These are phyloP conservation scores for Dendrostoma leiphaemia DNA, from an alignment of 2,329 filamentous ascomycete genomes.

Conservation along the genomic window DNA sequence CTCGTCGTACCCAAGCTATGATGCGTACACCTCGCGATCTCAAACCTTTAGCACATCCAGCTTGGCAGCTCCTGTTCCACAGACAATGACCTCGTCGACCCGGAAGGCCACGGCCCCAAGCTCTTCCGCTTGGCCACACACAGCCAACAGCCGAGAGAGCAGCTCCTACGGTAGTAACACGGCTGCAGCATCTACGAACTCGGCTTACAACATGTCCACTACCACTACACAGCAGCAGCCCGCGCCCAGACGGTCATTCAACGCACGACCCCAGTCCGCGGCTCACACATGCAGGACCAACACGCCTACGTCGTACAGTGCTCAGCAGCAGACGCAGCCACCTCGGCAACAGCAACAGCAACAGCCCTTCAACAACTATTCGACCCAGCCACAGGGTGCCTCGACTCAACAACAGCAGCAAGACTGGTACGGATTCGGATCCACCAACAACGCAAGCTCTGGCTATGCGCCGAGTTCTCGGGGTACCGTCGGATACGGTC, in stretches of 20 bases:
- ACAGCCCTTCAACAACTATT: slow-evolving; percentile 27
- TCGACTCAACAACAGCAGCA: slow-evolving; percentile 28
- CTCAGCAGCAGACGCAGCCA: slow-evolving; percentile 23
- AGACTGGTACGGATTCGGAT: slow-evolving; percentile 33
- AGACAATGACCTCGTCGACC: slow-evolving; percentile 28
- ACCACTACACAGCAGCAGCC: slow-evolving; percentile 21
- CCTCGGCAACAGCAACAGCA: slow-evolving; percentile 24
- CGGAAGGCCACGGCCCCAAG: slow-evolving; percentile 25
- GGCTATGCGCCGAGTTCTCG: slow-evolving; percentile 22
- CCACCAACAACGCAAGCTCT: slow-evolving; percentile 22
- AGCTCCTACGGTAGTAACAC: slow-evolving; percentile 29
- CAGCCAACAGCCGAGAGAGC: slow-evolving; percentile 24
- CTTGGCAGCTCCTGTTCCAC: slow-evolving; percentile 22
- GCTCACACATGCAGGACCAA: slow-evolving; percentile 22
- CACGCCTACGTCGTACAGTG: slow-evolving; percentile 23
- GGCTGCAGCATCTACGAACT: slow-evolving; percentile 21
- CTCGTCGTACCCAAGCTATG: slow-evolving; percentile 24
- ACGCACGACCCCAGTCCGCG: slow-evolving; percentile 25
- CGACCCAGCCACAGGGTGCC: slow-evolving; percentile 24
- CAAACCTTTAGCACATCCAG: slow-evolving; percentile 20
- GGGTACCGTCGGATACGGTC: slow-evolving; percentile 3
- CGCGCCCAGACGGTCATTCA: slow-evolving; percentile 22
- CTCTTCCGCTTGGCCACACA: slow-evolving; percentile 25
- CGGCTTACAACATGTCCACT: slow-evolving; percentile 22
- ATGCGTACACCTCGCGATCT: slow-evolving; percentile 23